phyloP scores from a whole-genome alignment of 2,329 filamentous ascomycete species.

The Fusarium drepaniforme region DNA sequence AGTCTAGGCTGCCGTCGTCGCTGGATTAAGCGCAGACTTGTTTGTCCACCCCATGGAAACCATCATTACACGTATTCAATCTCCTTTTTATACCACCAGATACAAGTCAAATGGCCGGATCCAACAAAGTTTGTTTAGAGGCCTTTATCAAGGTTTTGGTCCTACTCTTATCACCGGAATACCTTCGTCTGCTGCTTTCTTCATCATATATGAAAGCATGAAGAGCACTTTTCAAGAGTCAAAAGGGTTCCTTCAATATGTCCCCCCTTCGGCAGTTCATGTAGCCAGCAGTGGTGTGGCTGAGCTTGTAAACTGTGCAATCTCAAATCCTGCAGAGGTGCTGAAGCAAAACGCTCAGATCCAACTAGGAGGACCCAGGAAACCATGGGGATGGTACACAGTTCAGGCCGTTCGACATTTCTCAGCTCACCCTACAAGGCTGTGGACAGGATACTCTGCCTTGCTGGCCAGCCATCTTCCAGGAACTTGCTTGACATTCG shows the following conservation, averaged over 20 bases:
- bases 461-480: conserved; percentile 29
- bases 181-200: conserved; percentile 28
- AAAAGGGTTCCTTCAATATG: not conserved
- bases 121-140: not conserved
- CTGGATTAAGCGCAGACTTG: conserved; percentile 24
- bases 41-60: conserved; percentile 34
- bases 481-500: conserved; percentile 26
- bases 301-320: conserved; percentile 30
- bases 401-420: conserved; percentile 19
- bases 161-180: conserved; percentile 27
- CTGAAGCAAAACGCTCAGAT: conserved; percentile 30
- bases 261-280: conserved; percentile 11
- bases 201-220: conserved; percentile 23
- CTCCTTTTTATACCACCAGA: conserved; percentile 17
- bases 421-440: conserved; percentile 14
- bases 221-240: conserved; percentile 9
- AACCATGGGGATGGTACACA: conserved; percentile 9
- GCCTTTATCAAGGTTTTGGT: conserved; percentile 25
- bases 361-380: not conserved
- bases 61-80: conserved; percentile 27
- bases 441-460: conserved; percentile 31
- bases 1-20: not conserved
- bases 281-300: conserved; percentile 22
- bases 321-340: conserved; percentile 32
- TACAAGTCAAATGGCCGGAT: conserved; percentile 23